These are phyloP conservation scores for Paraphysoderma sedebokerense DNA, from an alignment of 371 early-diverging fungal species.

Conservation along the genomic window DNA sequence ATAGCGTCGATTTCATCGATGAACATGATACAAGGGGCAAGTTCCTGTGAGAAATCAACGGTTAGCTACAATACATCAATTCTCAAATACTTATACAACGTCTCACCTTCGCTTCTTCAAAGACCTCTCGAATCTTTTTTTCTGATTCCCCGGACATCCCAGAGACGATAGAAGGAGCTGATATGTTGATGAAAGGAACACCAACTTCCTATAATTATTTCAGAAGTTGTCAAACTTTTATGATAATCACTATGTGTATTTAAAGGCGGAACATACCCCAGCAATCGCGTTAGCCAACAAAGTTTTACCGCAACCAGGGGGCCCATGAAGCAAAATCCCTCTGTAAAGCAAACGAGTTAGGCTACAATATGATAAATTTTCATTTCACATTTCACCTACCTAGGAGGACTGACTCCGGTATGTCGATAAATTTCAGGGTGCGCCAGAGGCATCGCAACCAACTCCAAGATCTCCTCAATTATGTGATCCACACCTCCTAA, in stretches of 20 bases:
- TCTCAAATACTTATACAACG: not conserved
- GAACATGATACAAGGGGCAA: conserved; percentile 93
- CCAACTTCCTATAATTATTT: conserved; percentile 65
- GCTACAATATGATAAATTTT: conserved; percentile 6
- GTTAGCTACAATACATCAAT: not conserved
- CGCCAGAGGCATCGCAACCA: conserved; percentile 90
- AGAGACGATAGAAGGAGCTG: conserved; percentile 96
- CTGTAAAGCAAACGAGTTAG: conserved; percentile 13
- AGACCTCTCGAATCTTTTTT: conserved; percentile 94
- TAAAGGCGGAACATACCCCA: conserved; percentile 47
- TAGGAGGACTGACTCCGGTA: conserved; percentile 90
- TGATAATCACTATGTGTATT: too few species aligned
- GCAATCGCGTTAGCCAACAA: conserved; percentile 96
- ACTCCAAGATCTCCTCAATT: conserved; percentile 84
- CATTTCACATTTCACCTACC: conserved; percentile 7
- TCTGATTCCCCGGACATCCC: conserved; percentile 99
- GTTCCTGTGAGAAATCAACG: conserved; percentile 13
- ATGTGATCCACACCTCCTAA: conserved; percentile 79
- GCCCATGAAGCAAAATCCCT: conserved; percentile 96
- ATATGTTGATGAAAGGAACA: conserved; percentile 89
- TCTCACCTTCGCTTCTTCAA: conserved; percentile 75
- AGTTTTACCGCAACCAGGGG: conserved; percentile 99
- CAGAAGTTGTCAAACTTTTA: too few species aligned
- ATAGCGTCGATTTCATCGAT: conserved; percentile 99
- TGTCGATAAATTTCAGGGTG: conserved; percentile 93